Evolutionary conservation across 108 stramenopile genomes (phyloP).

Genomic region (Cyclotella choctawhatcheeana): DNA sequence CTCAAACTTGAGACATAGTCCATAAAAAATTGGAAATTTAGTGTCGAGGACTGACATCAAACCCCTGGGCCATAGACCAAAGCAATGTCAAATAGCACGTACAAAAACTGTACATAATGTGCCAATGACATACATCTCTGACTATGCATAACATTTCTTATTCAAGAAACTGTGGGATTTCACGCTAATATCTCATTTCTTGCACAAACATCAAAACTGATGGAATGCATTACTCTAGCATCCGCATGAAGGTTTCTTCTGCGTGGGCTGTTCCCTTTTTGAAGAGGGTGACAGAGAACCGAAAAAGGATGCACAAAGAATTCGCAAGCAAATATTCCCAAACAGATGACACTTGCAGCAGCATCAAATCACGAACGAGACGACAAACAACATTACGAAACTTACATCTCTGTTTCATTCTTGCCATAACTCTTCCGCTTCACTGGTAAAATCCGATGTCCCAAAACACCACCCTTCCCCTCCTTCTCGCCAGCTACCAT

Average conservation of each 20-base stretch:
- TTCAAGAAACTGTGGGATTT: conserved; percentile 7
- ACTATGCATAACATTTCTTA: conserved; percentile 5
- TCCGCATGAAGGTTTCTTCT: conserved; percentile 33
- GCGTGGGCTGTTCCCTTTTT: neutral
- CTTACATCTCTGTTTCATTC: conserved; percentile 54
- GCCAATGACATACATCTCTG: conserved; percentile 19
- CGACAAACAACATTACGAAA: neutral
- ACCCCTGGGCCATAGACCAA: conserved; percentile 16
- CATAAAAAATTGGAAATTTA: conserved; percentile 4
- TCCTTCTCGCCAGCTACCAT: conserved; percentile 13
- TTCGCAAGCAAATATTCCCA: neutral
- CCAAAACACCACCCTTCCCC: conserved; percentile 30
- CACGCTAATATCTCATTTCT: conserved; percentile 36
- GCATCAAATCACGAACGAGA: neutral
- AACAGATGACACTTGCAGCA: neutral
- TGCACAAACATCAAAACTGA: neutral
- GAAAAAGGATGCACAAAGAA: conserved; percentile 21
- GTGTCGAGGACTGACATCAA: conserved; percentile 30
- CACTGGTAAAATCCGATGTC: conserved; percentile 50
- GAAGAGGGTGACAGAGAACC: conserved; percentile 12
- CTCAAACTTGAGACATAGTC: too few species aligned
- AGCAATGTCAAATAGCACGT: conserved; percentile 17
- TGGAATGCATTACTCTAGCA: conserved; percentile 12
- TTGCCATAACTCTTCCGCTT: conserved; percentile 52
- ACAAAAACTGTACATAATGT: conserved; percentile 31